A percentile compares a stretch with the other conserved stretches of the same genome.
These are phyloP conservation scores for Aspergillus costaricaensis DNA, from an alignment of 2,329 filamentous ascomycete species.

Conservation along the genomic window DNA sequence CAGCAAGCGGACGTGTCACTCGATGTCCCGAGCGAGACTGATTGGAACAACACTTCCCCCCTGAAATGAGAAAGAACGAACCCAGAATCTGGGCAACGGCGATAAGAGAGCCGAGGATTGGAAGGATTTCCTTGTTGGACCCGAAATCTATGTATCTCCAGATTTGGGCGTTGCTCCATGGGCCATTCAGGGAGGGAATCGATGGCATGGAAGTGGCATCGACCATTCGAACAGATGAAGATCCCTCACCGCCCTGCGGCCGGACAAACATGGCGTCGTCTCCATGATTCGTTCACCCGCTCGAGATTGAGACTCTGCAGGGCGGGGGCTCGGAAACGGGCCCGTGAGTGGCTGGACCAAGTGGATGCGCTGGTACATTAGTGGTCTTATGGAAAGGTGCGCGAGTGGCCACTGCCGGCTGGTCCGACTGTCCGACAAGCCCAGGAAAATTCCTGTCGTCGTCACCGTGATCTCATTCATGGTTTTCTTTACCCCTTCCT, in stretches of 20 bases:
- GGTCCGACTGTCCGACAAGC: slow-evolving; percentile 20
- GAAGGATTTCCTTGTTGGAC: slow-evolving; percentile 5
- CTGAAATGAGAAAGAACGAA: slow-evolving; percentile 8
- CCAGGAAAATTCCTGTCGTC: slow-evolving; percentile 36
- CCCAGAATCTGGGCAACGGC: neutral
- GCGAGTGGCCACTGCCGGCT: slow-evolving; percentile 26
- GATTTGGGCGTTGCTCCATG: slow-evolving; percentile 2
- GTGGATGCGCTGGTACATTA: slow-evolving; percentile 15
- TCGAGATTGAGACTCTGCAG: slow-evolving; percentile 5
- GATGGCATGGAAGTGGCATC: neutral
- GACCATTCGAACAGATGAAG: slow-evolving; percentile 5
- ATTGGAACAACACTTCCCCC: neutral
- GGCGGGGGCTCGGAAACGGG: slow-evolving; percentile 12
- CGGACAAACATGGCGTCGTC: slow-evolving; percentile 8
- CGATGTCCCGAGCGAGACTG: slow-evolving; percentile 14
- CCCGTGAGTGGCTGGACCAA: slow-evolving; percentile 20
- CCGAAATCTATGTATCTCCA: neutral
- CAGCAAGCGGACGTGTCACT: slow-evolving; percentile 12
- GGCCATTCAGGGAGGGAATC: neutral
- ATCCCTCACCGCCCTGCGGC: slow-evolving; percentile 15
- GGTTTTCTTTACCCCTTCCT: slow-evolving; percentile 9
- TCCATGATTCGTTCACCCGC: slow-evolving; percentile 14
- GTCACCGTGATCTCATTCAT: slow-evolving; percentile 44
- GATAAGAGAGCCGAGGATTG: neutral
- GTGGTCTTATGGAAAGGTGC: slow-evolving; percentile 7